phyloP scores from a whole-genome alignment of 345 rosid species.

The Acer negundo region DNA sequence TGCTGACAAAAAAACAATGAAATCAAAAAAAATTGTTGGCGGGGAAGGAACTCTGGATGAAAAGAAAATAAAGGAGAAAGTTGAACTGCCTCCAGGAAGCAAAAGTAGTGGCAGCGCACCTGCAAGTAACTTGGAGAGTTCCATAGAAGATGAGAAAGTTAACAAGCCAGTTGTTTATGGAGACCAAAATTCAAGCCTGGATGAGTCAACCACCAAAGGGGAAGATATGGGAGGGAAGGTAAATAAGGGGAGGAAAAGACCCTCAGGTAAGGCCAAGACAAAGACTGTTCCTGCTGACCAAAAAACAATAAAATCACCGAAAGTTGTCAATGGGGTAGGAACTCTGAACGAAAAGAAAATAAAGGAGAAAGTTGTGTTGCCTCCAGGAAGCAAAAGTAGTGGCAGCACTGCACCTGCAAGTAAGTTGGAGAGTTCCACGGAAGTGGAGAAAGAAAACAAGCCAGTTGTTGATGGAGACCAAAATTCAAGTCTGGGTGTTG shows the following conservation, averaged over 20 bases:
- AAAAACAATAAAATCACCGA: slow-evolving; percentile 25
- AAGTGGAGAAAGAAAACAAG: slow-evolving; percentile 43
- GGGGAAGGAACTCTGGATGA: slow-evolving; percentile 14
- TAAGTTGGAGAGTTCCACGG: slow-evolving; percentile 23
- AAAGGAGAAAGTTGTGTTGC: slow-evolving; percentile 24
- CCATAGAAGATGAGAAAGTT: slow-evolving; percentile 42
- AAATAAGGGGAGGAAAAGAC: slow-evolving; percentile 30
- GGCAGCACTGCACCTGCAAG: slow-evolving; percentile 16
- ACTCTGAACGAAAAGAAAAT: slow-evolving; percentile 19
- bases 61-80: slow-evolving; percentile 11
- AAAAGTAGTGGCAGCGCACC: slow-evolving; percentile 14
- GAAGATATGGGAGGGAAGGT: slow-evolving; percentile 20
- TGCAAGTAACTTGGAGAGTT: slow-evolving; percentile 15
- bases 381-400: slow-evolving; percentile 17
- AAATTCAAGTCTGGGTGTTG: slow-evolving; percentile 19
- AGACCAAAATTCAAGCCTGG: slow-evolving; percentile 25
- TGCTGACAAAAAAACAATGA: slow-evolving; percentile 19
- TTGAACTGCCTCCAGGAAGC: no score
- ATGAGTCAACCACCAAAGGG: slow-evolving; percentile 25
- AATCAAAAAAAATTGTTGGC: slow-evolving; percentile 28
- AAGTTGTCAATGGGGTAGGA: slow-evolving; percentile 21
- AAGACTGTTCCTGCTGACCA: slow-evolving; percentile 24
- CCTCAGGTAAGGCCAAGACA: slow-evolving; percentile 31
- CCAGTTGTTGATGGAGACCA: slow-evolving; percentile 33
- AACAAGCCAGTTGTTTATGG: slow-evolving; percentile 34